Evolutionary conservation across 441 rosid genomes (phyloP).

Genomic region (Biscutella laevigata): DNA sequence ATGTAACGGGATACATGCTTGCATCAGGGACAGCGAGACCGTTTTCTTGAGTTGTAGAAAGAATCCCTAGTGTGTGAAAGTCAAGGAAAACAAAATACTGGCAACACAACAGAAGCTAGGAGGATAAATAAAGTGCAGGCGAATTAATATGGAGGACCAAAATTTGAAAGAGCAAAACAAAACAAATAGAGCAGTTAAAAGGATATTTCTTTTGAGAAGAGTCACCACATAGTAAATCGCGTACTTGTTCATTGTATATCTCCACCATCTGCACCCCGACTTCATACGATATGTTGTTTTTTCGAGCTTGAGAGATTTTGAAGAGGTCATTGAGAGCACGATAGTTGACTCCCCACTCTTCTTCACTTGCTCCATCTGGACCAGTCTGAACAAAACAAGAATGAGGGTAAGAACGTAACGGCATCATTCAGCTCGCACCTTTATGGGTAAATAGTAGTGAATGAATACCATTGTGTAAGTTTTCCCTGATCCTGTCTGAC

Average conservation of each 20-base stretch:
- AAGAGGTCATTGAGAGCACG: slow-evolving; percentile 56
- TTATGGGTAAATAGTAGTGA: slow-evolving; percentile 8
- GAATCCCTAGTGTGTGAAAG: slow-evolving; percentile 47
- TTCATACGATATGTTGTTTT: slow-evolving; percentile 37
- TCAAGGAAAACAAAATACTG: slow-evolving; percentile 33
- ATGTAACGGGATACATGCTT: slow-evolving; percentile 43
- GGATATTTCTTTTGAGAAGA: slow-evolving; percentile 63
- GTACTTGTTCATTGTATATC: slow-evolving; percentile 79
- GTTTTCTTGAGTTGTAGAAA: slow-evolving; percentile 34
- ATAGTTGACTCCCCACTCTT: slow-evolving; percentile 58
- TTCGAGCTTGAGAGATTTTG: slow-evolving; percentile 42
- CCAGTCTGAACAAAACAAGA: slow-evolving; percentile 35
- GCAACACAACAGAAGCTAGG: slow-evolving; percentile 17
- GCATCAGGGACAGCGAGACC: slow-evolving; percentile 70
- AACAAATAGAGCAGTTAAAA: slow-evolving; percentile 43
- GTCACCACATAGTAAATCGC: slow-evolving; percentile 43
- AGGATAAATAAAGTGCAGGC: background rate
- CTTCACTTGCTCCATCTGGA: slow-evolving; percentile 41
- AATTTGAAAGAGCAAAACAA: background rate
- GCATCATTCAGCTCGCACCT: background rate
- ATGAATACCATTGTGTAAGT: slow-evolving; percentile 49
- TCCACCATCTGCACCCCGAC: slow-evolving; percentile 56
- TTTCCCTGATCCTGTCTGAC: too few relatives aligned
- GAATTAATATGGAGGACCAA: background rate
- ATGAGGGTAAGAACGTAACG: background rate